These are phyloP conservation scores for Nannizziopsis barbatae DNA, from an alignment of 2,329 filamentous ascomycete genomes.

Conservation along the genomic window DNA sequence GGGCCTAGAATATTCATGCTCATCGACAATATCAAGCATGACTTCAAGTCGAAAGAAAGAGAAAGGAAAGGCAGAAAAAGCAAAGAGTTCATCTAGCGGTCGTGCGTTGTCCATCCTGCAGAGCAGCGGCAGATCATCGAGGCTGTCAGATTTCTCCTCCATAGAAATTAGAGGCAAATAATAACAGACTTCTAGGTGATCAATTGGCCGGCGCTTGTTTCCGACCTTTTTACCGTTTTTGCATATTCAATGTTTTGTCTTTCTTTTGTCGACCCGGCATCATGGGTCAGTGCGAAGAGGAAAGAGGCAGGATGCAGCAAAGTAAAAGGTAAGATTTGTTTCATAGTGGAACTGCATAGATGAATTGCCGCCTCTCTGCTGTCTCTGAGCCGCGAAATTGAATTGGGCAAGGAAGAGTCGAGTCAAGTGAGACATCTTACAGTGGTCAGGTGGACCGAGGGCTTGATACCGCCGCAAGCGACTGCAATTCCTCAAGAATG, in stretches of 20 bases:
- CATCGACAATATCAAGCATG: too few species aligned
- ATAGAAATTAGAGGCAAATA: too few species aligned
- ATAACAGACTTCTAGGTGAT: background rate
- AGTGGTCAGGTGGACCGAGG: too few species aligned
- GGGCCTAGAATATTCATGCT: too few species aligned
- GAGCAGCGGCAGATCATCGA: background rate
- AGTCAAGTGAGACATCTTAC: too few species aligned
- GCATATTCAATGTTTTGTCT: background rate
- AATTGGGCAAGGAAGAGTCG: background rate
- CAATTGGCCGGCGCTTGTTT: background rate
- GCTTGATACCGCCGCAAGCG: too few species aligned
- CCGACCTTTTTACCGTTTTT: background rate
- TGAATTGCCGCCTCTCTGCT: background rate
- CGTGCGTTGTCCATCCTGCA: background rate
- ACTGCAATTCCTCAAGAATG: too few species aligned
- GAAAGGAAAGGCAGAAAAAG: too few species aligned
- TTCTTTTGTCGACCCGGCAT: background rate
- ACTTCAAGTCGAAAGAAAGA: too few species aligned
- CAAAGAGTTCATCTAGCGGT: too few species aligned
- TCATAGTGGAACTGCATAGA: constrained; percentile 1
- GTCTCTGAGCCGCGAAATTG: background rate
- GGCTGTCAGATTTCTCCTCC: background rate
- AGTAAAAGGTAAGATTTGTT: background rate
- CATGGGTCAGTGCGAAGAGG: background rate
- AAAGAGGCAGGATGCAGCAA: background rate